Evolutionary conservation across 2,329 filamentous ascomycete genomes (phyloP).

Genomic region (Calonectria crousiana): DNA sequence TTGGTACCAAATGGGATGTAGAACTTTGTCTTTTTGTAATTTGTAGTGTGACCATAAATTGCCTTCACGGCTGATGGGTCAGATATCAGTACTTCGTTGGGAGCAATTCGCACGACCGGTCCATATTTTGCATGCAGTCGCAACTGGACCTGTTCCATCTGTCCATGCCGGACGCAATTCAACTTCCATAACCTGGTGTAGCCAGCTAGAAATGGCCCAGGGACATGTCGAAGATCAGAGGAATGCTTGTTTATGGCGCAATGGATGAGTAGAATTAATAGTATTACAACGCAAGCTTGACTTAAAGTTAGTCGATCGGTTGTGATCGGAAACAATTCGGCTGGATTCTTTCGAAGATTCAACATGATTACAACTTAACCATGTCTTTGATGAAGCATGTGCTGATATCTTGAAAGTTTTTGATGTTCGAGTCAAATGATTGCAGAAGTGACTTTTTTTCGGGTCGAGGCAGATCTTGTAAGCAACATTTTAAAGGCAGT

Average conservation of each 20-base stretch:
- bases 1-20: background rate
- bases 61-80: constrained; percentile 14
- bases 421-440: no score
- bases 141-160: constrained; percentile 7
- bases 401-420: no score
- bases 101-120: constrained; percentile 10
- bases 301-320: background rate
- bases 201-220: constrained; percentile 16
- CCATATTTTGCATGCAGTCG: constrained; percentile 12
- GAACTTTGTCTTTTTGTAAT: background rate
- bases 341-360: background rate
- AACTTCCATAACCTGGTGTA: constrained; percentile 19
- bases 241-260: background rate
- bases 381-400: no score
- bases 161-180: background rate
- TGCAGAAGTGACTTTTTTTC: no score
- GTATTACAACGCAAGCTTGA: background rate
- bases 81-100: constrained; percentile 11
- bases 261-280: background rate
- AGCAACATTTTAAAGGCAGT: no score
- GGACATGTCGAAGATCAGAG: background rate
- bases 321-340: background rate
- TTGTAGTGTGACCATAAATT: constrained; percentile 10
- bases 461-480: no score
- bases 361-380: no score